Base-by-base conservation (phyloP, 257 asterid species). In the Asclepias syriaca region DNA sequence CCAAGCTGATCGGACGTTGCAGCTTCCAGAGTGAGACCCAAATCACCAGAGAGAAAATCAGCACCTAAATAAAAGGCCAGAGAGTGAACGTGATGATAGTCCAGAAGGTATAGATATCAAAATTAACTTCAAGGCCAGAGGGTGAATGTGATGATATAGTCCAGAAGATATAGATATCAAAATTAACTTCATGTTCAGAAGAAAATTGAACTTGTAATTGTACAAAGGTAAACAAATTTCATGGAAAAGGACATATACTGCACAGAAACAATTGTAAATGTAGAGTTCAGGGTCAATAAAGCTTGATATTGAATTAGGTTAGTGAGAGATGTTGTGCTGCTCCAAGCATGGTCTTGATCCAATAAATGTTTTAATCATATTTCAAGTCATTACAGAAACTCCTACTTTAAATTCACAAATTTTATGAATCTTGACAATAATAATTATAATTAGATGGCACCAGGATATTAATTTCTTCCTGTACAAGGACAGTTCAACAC, bases 1-100 rank as follows among this genome's bases (percentile, higher is more conserved):
- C 98, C 99, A 78, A 95, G 99, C 91, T 95, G 99, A 85, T 95
- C 99, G 48, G 98, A 95, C 49, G 99, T 90, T 73, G 90, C 90
- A 74, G 77, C 73, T 53, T 85, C 92, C 78, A 95, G 94, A 68
- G 85, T 80, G 82, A 90, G 77, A 70, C 98, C 98, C 79, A 92
- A 79, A 69, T 88, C 98, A 79, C 97, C 98, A 77, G 85, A 87
- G 70, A 95, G 84, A 86, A 92, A 95, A 89, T 95, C 99, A 84
- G 96, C 96, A 74, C 99, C 99, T 95, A 80, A 48, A 79, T 69
- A 49, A 22, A 71, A 71, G 59, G 37, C 37, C 53, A 51, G 29
- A 67, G 53, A 19, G 66, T 21, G 74, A 77, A 72, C 3, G 57
- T 65, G 29, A 65, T 40, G 39, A 16, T 51, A 13, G 29, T 14